Base-by-base conservation (phyloP, 2,329 filamentous ascomycete genomes). In the Alternaria metachromatica region DNA sequence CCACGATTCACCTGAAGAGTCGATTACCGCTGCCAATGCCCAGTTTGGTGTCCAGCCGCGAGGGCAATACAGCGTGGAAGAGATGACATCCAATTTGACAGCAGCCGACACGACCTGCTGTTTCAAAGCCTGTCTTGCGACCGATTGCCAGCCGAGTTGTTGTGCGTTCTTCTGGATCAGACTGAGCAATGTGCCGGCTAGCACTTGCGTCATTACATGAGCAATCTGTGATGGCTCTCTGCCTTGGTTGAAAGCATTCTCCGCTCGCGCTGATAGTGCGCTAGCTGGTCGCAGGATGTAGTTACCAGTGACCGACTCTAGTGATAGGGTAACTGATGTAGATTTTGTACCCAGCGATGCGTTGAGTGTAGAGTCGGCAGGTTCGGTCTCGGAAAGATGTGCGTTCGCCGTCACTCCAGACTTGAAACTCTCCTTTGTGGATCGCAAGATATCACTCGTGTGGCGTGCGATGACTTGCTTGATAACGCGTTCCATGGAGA, bases 291-390 rank as follows among this genome's bases (percentile, higher is more conserved):
- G 87, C 41, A 97, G 80, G 10, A 89, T 87, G 65, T 94, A 90
- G 11, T 85, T 81, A n/a, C 96, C 96, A 0, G 92, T 94, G 25
- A 92, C 88, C 0, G 91, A 89, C 69, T 97, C 93, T 50, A 97
- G 85, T 18, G 87, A 85, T 26, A 97, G 79, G 6, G 84, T 87
- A 33, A 91, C 67, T 2, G 73, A 81, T 41, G 84, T 82, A 59
- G 88, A 85, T 25, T 86, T 83, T n/a, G 85, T 83, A 5, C 91
- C 91, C 26, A 97, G 83, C 68, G 92, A 90, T 70, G 95, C 86
- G 30, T 84, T 84, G 57, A 98, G 83, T 30, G 81, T 84, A 49
- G 91, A 94, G 41, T 91, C 86, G 12, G 86, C 85, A 1, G 93
- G 90, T 53, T 92, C 88, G 1, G 83, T 82, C 7, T 81, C 79